Evolutionary conservation across 768 basidiomycete genomes (phyloP).

Genomic region (Amanita thiersii): DNA sequence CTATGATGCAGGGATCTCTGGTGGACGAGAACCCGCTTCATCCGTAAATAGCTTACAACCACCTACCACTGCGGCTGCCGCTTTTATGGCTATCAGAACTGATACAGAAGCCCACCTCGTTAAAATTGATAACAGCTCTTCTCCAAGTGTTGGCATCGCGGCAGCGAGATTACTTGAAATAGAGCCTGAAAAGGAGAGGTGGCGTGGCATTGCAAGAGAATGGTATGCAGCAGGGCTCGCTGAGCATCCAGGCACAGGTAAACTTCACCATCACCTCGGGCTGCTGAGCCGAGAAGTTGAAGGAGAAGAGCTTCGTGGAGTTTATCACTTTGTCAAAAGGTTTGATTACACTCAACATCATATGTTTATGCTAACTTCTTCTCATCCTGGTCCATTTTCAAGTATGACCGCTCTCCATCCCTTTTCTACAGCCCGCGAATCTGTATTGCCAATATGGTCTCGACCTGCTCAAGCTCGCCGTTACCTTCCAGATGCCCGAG

Average conservation of each 20-base stretch:
- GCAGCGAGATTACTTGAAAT: constrained; percentile 79
- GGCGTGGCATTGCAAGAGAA: constrained; percentile 82
- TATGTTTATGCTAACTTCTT: constrained; percentile 4
- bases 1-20: constrained; percentile 31
- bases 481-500: constrained; percentile 63
- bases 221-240: constrained; percentile 89
- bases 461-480: constrained; percentile 63
- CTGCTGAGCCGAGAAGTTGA: constrained; percentile 78
- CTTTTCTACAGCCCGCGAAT: constrained; percentile 83
- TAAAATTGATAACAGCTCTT: constrained; percentile 56
- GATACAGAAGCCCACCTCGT: constrained; percentile 1
- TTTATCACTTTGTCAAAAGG: constrained; percentile 97
- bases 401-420: constrained; percentile 90
- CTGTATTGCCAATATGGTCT: constrained; percentile 85
- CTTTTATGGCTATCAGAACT: constrained; percentile 27
- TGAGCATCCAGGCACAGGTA: constrained; percentile 89
- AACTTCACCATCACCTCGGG: constrained; percentile 91
- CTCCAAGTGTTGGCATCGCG: constrained; percentile 76
- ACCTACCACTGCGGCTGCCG: constrained; percentile 7
- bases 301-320: constrained; percentile 70
- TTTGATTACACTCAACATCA: constrained; percentile 24
- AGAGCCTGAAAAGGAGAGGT: constrained; percentile 87
- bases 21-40: constrained; percentile 4
- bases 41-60: constrained; percentile 8
- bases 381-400: constrained; percentile 21